Conservation (phyloP, 148 eudicot genomes). For the Rhododendron ovatum region DNA sequence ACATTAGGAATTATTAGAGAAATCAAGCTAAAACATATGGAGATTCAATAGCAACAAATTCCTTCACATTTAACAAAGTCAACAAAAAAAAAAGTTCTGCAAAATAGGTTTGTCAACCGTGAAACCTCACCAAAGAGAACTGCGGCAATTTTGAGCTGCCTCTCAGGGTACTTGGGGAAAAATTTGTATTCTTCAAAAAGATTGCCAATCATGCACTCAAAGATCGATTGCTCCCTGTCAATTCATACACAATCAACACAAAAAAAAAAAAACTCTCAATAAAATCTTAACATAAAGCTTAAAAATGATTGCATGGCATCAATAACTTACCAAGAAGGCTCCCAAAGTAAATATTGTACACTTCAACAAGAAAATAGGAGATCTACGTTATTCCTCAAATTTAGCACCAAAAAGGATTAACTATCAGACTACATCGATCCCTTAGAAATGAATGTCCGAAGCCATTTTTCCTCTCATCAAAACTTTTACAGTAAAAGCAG, state of each 20-base stretch:
- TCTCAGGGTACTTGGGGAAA: constrained; percentile 87
- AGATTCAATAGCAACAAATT: background rate
- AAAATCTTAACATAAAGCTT: background rate
- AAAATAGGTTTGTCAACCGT: background rate
- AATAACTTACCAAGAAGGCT: background rate
- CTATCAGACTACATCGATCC: background rate
- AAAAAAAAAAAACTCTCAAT: too few relatives aligned
- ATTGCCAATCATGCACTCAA: constrained; percentile 89
- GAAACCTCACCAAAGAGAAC: constrained; percentile 66
- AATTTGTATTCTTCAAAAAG: constrained; percentile 93
- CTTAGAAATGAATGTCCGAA: background rate
- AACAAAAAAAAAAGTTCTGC: background rate
- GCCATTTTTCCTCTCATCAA: background rate
- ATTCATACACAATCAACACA: constrained; percentile 4
- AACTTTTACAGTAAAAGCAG: background rate
- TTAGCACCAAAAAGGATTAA: background rate
- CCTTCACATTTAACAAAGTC: background rate
- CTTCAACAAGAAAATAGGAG: background rate
- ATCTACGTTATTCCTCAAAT: background rate
- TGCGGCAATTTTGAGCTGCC: constrained; percentile 86
- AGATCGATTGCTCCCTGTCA: constrained; percentile 78
- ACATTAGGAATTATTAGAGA: background rate
- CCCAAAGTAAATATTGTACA: background rate
- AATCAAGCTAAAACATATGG: background rate
- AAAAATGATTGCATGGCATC: background rate